Evolutionary conservation across 352 stramenopile species (phyloP), one percentile per base, ranked within the genome.

Genomic region (Pythium volutum): DNA sequence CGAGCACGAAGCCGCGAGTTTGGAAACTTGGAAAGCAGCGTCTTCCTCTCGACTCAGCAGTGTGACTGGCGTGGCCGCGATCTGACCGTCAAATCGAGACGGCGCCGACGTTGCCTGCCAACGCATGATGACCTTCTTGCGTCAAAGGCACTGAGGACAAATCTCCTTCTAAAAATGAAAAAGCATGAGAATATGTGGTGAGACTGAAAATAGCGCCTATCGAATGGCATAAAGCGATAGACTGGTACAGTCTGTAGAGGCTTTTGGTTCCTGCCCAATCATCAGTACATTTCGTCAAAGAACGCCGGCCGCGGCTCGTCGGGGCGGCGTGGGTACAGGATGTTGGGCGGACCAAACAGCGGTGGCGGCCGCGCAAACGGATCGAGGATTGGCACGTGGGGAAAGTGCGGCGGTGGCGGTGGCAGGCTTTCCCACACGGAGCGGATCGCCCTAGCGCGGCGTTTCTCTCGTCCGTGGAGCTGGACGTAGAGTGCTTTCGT

Each of bases 11-110:
- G n/a, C n/a, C 31, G 31, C 31, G 9, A 2, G 26, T n/a, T 11
- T 55, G 48, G 27, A 39, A 25, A 4, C 14, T 42, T 18, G 43
- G n/a, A 51, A 38, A 25, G 41, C 11, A n/a, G 25, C n/a, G 23
- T 70, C 63, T 36, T 70, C 63, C 2, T 70, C 63, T 11, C 63
- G 55, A 20, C 50, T 64, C 33, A 59, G 34, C 18, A 70, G 56
- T 50, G 63, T 70, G 31, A 65, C 56, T 12, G 63, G 50, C 8
- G 62, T 51, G 16, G 63, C 63, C 36, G 55, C 49, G 18, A 70
- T 45, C 12, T 59, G 39, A 16, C 63, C 63, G 25, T 57, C 33
- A 22, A 70, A 65, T 15, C 46, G 18, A n/a, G 52, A 52, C 11
- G 55, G 41, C 25, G n/a, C 12, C 22, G 34, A 34, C 16, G 49